phyloP scores from a whole-genome alignment of 305 asterid genomes.

The Plantago rigida region DNA sequence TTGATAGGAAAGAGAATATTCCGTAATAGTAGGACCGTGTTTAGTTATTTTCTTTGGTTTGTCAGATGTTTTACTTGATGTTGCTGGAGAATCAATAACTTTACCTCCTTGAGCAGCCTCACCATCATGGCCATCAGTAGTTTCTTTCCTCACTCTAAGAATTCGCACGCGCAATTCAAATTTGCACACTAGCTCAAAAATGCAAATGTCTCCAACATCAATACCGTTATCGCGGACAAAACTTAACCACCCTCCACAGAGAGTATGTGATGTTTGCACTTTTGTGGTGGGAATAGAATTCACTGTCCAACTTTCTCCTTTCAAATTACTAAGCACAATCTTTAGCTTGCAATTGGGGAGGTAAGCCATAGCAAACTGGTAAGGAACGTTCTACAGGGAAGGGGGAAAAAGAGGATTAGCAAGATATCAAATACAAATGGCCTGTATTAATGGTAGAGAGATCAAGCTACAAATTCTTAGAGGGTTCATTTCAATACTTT shows the following conservation, averaged over 20 bases:
- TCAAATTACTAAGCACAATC: constrained; percentile 62
- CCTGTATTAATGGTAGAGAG: no score
- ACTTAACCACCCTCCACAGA: constrained; percentile 93
- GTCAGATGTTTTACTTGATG: constrained; percentile 34
- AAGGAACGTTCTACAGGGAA: constrained; percentile 64
- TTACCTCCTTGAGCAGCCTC: constrained; percentile 36
- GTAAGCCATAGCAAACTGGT: constrained; percentile 74
- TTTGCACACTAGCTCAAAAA: constrained; percentile 69
- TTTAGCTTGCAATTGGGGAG: constrained; percentile 80
- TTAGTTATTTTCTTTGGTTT: constrained; percentile 40
- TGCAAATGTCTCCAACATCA: constrained; percentile 68
- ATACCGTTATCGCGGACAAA: constrained; percentile 79
- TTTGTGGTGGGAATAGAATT: constrained; percentile 79
- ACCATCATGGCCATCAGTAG: constrained; percentile 34
- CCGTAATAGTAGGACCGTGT: constrained; percentile 32
- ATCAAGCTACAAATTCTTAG: no score
- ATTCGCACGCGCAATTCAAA: constrained; percentile 67
- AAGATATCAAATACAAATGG: neutral
- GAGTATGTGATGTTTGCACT: constrained; percentile 86
- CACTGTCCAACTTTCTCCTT: constrained; percentile 77
- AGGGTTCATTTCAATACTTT: no score
- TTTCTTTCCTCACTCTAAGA: constrained; percentile 61
- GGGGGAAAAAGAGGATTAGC: constrained; percentile 4
- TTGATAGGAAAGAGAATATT: constrained; percentile 29
- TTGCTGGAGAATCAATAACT: constrained; percentile 31